Evolutionary conservation across 2,329 filamentous ascomycete genomes (phyloP), one percentile per base, ranked within the genome.

Genomic region (Apiospora rasikravindrae): DNA sequence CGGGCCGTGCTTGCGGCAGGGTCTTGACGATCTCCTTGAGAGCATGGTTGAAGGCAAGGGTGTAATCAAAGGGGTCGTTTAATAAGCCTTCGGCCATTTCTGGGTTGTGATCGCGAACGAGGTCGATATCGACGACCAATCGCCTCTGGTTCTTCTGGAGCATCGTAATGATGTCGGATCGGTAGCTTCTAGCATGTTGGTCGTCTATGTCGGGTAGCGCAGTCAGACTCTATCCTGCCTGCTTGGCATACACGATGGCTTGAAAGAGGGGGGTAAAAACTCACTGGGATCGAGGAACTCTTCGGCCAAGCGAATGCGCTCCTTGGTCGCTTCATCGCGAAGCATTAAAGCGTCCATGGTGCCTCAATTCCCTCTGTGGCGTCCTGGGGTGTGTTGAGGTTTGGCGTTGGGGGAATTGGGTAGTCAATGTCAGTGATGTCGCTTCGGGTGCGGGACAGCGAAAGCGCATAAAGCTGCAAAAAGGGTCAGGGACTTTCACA

Each of bases 221-320:
- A 70, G 73, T 70, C 26, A 73, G 57, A 19, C 40, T 37, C 69
- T 74, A 45, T 70, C 71, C 45, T 61, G 47, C 24, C 22, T 51
- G n/a, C 22, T 57, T n/a, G 64, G 16, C n/a, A 53, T 24, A 49
- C 10, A 26, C n/a, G n/a, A 13, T 26, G 66, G 26, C 49, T 40
- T 11, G 33, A 45, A 57, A 16, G 19, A 64, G 57, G 26, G 47
- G 24, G 45, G 37, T 37, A 64, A 67, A 67, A 64, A 78, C 92
- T 79, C 89, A 98, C 95, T 92, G 73, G 96, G 96, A 86, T 98
- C 96, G 61, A 98, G 90, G 80, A 98, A 98, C 82, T 98, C 95
- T 78, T 93, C 89, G n/a, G 94, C 95, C 75, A 93, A 90, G 78
- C 94, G 93, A 82, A 98, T 90, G 78, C 95, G 94, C 85, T 97